phyloP scores from a whole-genome alignment of 2,329 filamentous ascomycete species.

The Verticillium albo-atrum region DNA sequence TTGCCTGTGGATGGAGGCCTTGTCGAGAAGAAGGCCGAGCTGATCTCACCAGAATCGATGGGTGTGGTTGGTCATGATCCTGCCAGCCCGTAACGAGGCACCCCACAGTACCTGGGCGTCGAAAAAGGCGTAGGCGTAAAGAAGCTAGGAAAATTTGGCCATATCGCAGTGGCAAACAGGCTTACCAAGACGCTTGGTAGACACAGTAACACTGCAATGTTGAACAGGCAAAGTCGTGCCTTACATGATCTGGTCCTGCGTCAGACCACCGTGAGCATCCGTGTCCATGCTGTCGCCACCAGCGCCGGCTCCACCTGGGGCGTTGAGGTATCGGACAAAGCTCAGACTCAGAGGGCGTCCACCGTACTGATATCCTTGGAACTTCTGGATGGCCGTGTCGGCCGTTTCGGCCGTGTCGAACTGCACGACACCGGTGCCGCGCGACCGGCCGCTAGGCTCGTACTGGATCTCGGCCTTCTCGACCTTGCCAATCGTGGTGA shows the following conservation, averaged over 20 bases:
- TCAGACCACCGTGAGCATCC: constrained; percentile 68
- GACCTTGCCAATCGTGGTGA: constrained; percentile 96
- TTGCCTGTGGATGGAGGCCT: background rate
- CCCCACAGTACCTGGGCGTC: background rate
- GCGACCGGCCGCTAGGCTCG: constrained; percentile 90
- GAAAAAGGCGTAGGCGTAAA: background rate
- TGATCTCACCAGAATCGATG: background rate
- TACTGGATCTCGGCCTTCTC: constrained; percentile 99
- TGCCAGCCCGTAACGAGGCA: background rate
- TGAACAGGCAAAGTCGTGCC: background rate
- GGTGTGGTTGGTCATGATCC: background rate
- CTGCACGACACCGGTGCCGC: constrained; percentile 92
- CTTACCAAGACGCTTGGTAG: background rate
- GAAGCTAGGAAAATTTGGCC: background rate
- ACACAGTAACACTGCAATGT: background rate
- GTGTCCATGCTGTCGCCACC: constrained; percentile 75
- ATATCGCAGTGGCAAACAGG: background rate
- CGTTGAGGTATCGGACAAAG: constrained; percentile 88
- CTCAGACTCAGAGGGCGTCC: constrained; percentile 88
- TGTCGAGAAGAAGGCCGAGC: background rate
- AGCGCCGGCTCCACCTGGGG: constrained; percentile 51
- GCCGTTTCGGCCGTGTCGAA: constrained; percentile 82
- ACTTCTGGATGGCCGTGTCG: constrained; percentile 92
- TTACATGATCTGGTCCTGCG: constrained; percentile 99
- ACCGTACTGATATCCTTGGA: constrained; percentile 96